Base-by-base conservation (phyloP, 495 filamentous ascomycete genomes). In the Xylaria curta region DNA sequence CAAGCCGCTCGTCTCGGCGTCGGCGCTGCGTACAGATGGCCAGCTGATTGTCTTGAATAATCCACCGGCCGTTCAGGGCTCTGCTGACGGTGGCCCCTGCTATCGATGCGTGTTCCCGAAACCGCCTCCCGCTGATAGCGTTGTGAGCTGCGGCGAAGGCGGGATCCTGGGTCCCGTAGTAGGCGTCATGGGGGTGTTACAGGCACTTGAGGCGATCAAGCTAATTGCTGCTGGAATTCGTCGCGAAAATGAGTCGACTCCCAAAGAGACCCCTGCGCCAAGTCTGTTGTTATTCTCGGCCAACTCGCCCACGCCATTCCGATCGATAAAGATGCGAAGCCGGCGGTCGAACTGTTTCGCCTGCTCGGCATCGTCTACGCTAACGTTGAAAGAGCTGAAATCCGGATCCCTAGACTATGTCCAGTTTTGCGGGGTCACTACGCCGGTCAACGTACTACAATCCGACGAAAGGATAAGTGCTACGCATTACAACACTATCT, bases 81-180 rank as follows among this genome's bases (percentile, higher is more conserved):
- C 77, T 4, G 40, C 73, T 4, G 73, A 78, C 28, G 81, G 81
- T 36, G 91, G 93, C 0, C 94, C 95, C 1, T 99, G 96, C 81
- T 99, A 99, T 81, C 87, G 96, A 40, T 99, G 96, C 79, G 89
- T 98, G 40, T 99, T 97, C 77, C 92, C 93, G 0, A 91, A 89
- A 61, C 95, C 95, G 1, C 94, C 96, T 0, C 93, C 94, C 6
- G 86, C 93, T 0, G 90, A 90, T 49, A 92, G 87, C 56, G 89
- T 97, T 2, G 83, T 92, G 4, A 91, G 89, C 68, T 99, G 96
- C 78, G 93, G 94, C 17, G 96, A 99, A 76, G 94, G 93, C 1
- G 96, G 96, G 3, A 93, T 99, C 51, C 72, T 99, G 9, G 96
- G 96, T 0, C 93, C 96, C 0, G 95, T 97, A 0, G 96, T 99